These are phyloP conservation scores for Margaritispora aquatica DNA, from an alignment of 495 filamentous ascomycete species.

Conservation along the genomic window DNA sequence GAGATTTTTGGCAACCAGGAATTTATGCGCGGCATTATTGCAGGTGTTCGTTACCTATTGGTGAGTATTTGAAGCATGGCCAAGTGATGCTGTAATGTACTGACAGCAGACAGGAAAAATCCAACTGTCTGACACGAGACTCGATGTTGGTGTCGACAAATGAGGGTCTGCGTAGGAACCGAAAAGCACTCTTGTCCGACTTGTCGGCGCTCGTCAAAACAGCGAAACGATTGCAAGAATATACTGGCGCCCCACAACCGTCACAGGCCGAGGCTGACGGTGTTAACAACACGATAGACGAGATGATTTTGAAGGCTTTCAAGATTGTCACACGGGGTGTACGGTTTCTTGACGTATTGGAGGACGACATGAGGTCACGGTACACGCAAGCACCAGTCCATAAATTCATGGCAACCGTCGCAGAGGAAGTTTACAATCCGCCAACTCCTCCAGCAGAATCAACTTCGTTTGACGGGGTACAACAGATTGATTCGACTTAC, in stretches of 20 bases:
- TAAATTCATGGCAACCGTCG: constrained; percentile 52
- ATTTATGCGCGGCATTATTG: constrained; percentile 87
- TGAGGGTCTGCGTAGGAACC: constrained; percentile 68
- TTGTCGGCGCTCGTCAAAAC: constrained; percentile 83
- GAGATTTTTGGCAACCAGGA: constrained; percentile 79
- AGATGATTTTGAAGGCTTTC: constrained; percentile 89
- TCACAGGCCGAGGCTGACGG: constrained; percentile 44
- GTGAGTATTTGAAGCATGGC: constrained; percentile 39
- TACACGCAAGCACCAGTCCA: constrained; percentile 45
- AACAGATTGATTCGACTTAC: constrained; percentile 30
- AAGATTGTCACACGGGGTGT: constrained; percentile 89
- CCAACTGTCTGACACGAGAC: constrained; percentile 81
- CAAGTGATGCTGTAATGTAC: not conserved
- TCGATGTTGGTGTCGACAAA: constrained; percentile 64
- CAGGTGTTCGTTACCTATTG: constrained; percentile 82
- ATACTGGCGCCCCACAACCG: constrained; percentile 36
- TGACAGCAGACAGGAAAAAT: constrained; percentile 60
- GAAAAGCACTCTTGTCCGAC: constrained; percentile 84
- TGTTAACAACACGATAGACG: constrained; percentile 74
- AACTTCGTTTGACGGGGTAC: constrained; percentile 30
- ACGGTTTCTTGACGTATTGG: constrained; percentile 84
- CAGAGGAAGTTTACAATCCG: constrained; percentile 56
- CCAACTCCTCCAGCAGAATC: constrained; percentile 68
- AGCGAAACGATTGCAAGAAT: constrained; percentile 73
- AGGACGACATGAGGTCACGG: constrained; percentile 52